Evolutionary conservation across 768 basidiomycete genomes (phyloP).

Genomic region (Omphalotus guepiniiformis): DNA sequence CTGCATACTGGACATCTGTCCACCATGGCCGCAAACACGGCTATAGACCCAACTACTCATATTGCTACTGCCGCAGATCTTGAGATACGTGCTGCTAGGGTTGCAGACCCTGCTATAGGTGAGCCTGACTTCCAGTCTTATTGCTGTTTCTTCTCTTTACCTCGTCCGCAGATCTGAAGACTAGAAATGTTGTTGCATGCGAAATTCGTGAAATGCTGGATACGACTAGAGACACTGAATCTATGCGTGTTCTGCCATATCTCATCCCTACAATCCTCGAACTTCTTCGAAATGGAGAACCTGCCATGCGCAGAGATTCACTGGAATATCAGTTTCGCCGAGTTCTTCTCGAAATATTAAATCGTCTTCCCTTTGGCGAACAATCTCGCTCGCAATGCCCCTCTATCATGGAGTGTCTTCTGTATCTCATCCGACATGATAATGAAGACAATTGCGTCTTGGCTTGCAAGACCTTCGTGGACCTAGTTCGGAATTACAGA

Average conservation of each 20-base stretch:
- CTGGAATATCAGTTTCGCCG: slow-evolving; percentile 81
- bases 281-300: slow-evolving; percentile 64
- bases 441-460: slow-evolving; percentile 94
- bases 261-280: slow-evolving; percentile 74
- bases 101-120: slow-evolving; percentile 76
- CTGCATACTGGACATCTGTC: no score
- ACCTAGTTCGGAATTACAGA: slow-evolving; percentile 78
- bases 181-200: slow-evolving; percentile 63
- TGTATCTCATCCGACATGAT: slow-evolving; percentile 80
- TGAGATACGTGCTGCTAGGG: slow-evolving; percentile 65
- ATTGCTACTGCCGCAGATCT: slow-evolving; percentile 51
- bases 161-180: slow-evolving; percentile 53
- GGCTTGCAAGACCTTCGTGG: slow-evolving; percentile 88
- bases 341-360: slow-evolving; percentile 82
- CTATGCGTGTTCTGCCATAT: slow-evolving; percentile 61
- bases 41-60: slow-evolving; percentile 30
- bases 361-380: slow-evolving; percentile 82
- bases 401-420: slow-evolving; percentile 72
- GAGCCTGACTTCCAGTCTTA: slow-evolving; percentile 14
- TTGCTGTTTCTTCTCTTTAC: not conserved
- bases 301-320: slow-evolving; percentile 61
- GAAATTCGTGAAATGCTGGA: slow-evolving; percentile 84
- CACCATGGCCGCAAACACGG: slow-evolving; percentile 28
- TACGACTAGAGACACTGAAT: slow-evolving; percentile 71
- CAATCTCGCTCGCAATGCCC: slow-evolving; percentile 64